phyloP scores from a whole-genome alignment of 306 rosid genomes.

The Parietaria judaica region DNA sequence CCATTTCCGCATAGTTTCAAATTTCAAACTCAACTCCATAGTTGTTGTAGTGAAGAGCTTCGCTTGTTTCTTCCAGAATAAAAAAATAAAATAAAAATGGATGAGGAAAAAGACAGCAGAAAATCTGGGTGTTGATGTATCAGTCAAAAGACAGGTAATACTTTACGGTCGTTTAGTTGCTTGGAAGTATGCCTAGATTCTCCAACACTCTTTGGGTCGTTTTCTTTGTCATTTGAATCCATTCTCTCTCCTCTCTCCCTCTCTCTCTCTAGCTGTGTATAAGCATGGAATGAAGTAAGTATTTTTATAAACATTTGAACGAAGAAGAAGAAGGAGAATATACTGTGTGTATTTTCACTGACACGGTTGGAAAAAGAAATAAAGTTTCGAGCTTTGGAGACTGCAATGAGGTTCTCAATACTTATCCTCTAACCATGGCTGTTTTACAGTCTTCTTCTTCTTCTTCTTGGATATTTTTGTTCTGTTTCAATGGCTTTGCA shows the following conservation, averaged over 20 bases:
- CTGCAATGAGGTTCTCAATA: background rate
- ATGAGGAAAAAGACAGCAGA: background rate
- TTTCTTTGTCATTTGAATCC: slow-evolving; percentile 8
- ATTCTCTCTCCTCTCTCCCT: background rate
- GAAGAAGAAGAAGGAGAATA: slow-evolving; percentile 1
- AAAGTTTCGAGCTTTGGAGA: slow-evolving; percentile 11
- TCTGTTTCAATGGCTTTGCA: background rate
- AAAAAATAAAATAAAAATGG: background rate
- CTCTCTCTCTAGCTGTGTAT: background rate
- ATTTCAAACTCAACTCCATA: slow-evolving; percentile 20
- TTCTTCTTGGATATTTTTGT: slow-evolving; percentile 5
- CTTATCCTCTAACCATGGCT: background rate
- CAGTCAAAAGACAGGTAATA: slow-evolving; percentile 11
- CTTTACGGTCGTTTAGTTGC: slow-evolving; percentile 10
- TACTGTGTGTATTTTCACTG: slow-evolving; percentile 6
- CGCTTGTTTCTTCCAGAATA: slow-evolving; percentile 8
- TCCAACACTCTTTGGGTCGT: slow-evolving; percentile 3
- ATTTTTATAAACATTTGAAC: slow-evolving; percentile 1
- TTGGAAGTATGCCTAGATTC: slow-evolving; percentile 19
- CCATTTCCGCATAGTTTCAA: slow-evolving; percentile 17
- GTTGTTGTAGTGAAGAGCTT: slow-evolving; percentile 1
- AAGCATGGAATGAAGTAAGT: background rate
- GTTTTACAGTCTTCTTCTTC: background rate
- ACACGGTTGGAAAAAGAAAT: background rate
- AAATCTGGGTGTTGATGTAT: background rate